phyloP scores from a whole-genome alignment of 768 basidiomycete species.

The Boletus reticuloceps region DNA sequence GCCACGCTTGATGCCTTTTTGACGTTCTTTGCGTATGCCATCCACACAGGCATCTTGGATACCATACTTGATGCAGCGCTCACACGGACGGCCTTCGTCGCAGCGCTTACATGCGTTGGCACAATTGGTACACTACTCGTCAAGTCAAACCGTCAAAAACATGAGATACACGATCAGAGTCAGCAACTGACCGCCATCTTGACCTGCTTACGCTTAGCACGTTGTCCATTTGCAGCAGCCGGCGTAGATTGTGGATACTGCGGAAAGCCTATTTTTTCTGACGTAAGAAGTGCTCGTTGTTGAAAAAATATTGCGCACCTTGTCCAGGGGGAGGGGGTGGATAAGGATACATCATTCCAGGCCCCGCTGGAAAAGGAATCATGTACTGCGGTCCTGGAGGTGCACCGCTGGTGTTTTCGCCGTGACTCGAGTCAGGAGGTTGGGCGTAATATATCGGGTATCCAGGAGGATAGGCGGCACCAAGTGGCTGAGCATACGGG shows the following conservation, averaged over 20 bases:
- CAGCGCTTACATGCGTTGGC: slow-evolving; percentile 57
- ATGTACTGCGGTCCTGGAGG: slow-evolving; percentile 33
- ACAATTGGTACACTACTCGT: slow-evolving; percentile 50
- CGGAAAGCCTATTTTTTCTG: slow-evolving; percentile 28
- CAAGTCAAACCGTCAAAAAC: slow-evolving; percentile 3
- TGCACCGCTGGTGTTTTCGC: slow-evolving; percentile 33
- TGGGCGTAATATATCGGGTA: slow-evolving; percentile 35
- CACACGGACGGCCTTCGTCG: slow-evolving; percentile 59
- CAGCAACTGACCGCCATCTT: slow-evolving; percentile 52
- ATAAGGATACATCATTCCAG: slow-evolving; percentile 45
- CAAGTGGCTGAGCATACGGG: slow-evolving; percentile 27
- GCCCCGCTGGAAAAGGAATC: slow-evolving; percentile 38
- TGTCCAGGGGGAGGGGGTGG: slow-evolving; percentile 38
- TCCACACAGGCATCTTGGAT: slow-evolving; percentile 56
- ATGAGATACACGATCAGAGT: background rate
- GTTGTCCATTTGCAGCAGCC: slow-evolving; percentile 21
- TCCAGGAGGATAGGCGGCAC: slow-evolving; percentile 30
- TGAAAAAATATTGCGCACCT: slow-evolving; percentile 25
- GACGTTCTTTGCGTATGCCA: slow-evolving; percentile 62
- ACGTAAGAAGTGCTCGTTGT: slow-evolving; percentile 6
- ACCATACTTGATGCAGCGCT: slow-evolving; percentile 62
- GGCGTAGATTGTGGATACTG: slow-evolving; percentile 29
- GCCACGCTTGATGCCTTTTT: slow-evolving; percentile 56
- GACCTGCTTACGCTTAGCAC: slow-evolving; percentile 52
- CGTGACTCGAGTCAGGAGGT: slow-evolving; percentile 26